Percentiles rank a stretch among this genome's conserved stretches.
phyloP scores from a whole-genome alignment of 176 grass and related monocot genomes.

The Poa annua region DNA sequence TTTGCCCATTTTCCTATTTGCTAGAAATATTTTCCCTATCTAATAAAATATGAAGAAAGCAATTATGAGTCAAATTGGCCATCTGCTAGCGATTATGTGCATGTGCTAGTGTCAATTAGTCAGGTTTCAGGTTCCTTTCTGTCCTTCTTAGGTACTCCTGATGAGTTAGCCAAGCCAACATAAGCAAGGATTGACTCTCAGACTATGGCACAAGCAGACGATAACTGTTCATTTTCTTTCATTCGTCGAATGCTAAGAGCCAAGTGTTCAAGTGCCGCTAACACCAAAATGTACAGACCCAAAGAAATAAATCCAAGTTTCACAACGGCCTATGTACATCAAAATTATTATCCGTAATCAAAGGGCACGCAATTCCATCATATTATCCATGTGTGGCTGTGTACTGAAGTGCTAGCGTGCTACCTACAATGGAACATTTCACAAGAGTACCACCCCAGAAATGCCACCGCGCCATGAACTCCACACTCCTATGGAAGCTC shows the following conservation, averaged over 20 bases:
- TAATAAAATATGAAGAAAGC: neutral
- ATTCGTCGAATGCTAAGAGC: neutral
- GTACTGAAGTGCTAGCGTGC: slow-evolving; percentile 6
- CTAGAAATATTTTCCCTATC: neutral
- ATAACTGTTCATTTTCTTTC: neutral
- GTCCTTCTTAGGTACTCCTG: neutral
- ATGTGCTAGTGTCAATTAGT: neutral
- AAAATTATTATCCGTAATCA: neutral
- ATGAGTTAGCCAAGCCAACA: neutral
- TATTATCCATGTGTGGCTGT: neutral
- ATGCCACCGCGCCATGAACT: neutral
- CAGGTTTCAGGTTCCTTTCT: neutral
- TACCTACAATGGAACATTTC: neutral
- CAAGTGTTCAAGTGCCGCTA: neutral
- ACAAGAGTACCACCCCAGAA: neutral
- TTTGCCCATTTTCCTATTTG: neutral
- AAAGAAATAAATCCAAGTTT: slow-evolving; percentile 12
- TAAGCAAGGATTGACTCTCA: neutral
- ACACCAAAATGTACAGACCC: neutral
- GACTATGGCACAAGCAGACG: neutral
- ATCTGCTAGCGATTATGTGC: neutral
- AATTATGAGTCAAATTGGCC: neutral
- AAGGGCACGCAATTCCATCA: neutral
- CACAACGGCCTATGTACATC: neutral
- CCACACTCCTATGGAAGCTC: neutral